Conservation (phyloP, 202 grass and related monocot genomes). For the Carex arenaria region DNA sequence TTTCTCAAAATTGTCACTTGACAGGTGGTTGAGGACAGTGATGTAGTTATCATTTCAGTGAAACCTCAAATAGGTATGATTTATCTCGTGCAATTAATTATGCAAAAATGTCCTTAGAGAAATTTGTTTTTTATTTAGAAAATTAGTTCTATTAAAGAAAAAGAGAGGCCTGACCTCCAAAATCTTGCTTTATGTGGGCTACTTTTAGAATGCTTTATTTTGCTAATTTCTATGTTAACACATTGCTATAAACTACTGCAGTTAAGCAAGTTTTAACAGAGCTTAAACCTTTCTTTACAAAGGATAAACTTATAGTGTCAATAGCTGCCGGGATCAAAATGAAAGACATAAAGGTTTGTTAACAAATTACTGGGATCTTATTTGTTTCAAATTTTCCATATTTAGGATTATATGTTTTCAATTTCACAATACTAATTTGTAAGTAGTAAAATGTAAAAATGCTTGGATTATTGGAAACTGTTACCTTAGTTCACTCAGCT, state of each 20-base stretch:
- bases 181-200: neutral
- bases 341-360: conserved; percentile 74
- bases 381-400: neutral
- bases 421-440: neutral
- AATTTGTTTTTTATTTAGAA: neutral
- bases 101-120: neutral
- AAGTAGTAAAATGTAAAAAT: neutral
- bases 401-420: neutral
- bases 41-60: conserved; percentile 87
- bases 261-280: conserved; percentile 72
- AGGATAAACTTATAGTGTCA: conserved; percentile 93
- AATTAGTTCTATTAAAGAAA: neutral
- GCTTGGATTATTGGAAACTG: neutral
- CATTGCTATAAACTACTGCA: conserved; percentile 31
- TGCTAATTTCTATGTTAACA: neutral
- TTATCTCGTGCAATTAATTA: neutral
- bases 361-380: neutral
- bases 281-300: conserved; percentile 66
- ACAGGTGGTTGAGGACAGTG: conserved; percentile 79
- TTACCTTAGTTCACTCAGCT: neutral
- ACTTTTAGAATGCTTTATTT: neutral
- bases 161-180: neutral
- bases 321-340: conserved; percentile 92
- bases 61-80: conserved; percentile 82
- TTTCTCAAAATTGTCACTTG: neutral